Percentiles rank a stretch among this genome's conserved stretches.
phyloP scores from a whole-genome alignment of 2,329 filamentous ascomycete genomes.

The Aspergillus nomiae region DNA sequence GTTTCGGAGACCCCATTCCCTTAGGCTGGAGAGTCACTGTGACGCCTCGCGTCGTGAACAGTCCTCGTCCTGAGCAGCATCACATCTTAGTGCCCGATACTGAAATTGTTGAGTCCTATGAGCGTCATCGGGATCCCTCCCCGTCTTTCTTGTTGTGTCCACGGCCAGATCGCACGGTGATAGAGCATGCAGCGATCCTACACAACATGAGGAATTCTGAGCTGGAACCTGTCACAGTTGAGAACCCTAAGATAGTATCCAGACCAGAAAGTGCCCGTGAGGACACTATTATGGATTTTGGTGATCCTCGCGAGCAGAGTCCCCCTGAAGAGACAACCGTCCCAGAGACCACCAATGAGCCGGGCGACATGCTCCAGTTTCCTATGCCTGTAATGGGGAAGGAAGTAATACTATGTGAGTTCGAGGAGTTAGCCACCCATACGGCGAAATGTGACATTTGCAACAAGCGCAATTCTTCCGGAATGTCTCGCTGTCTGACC shows the following conservation, averaged over 20 bases:
- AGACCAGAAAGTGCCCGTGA: neutral
- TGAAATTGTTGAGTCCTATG: neutral
- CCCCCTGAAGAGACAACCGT: neutral
- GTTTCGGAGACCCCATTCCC: neutral
- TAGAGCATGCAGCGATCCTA: neutral
- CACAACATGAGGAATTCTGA: neutral
- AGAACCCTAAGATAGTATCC: neutral
- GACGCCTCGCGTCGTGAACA: neutral
- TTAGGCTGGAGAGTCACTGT: neutral
- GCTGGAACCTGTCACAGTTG: neutral
- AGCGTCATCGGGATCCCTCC: neutral
- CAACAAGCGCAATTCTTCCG: constrained; percentile 33
- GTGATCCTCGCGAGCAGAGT: neutral
- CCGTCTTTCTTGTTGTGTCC: constrained; percentile 2
- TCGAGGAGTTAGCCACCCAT: constrained; percentile 32
- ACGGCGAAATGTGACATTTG: constrained; percentile 44
- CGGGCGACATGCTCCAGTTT: neutral
- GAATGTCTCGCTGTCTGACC: constrained; percentile 34
- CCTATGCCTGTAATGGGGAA: neutral
- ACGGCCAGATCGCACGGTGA: neutral
- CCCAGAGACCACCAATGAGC: neutral
- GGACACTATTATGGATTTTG: neutral
- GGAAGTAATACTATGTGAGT: constrained; percentile 15
- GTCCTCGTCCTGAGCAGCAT: neutral
- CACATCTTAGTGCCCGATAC: neutral